Evolutionary conservation across 2,329 filamentous ascomycete genomes (phyloP).

Genomic region (Dactylellina cionopaga): DNA sequence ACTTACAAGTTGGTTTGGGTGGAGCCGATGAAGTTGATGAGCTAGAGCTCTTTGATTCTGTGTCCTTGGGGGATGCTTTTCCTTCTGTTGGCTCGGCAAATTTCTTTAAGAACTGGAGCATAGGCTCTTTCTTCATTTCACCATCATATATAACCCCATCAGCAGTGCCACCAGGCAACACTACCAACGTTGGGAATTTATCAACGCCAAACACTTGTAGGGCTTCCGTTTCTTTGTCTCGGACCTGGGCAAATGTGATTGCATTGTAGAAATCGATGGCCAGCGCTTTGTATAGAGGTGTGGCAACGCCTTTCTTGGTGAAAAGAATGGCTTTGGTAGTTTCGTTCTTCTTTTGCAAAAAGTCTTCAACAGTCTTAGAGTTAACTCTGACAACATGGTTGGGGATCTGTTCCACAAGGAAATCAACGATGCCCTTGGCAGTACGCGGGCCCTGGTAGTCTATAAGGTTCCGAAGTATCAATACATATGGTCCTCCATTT

Average conservation of each 20-base stretch:
- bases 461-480: conserved; percentile 40
- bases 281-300: conserved; percentile 80
- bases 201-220: conserved; percentile 79
- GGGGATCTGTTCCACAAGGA: conserved; percentile 85
- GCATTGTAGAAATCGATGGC: conserved; percentile 89
- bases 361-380: conserved; percentile 78
- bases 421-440: conserved; percentile 87
- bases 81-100: conserved; percentile 75
- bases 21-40: conserved; percentile 47
- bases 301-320: conserved; percentile 89
- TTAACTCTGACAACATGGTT: conserved; percentile 83
- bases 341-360: conserved; percentile 74
- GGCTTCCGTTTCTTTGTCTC: conserved; percentile 78
- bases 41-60: conserved; percentile 60
- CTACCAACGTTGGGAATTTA: conserved; percentile 81
- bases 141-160: conserved; percentile 80
- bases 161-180: conserved; percentile 76
- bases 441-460: conserved; percentile 87
- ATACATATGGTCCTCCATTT: background rate
- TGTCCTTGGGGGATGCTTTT: conserved; percentile 62
- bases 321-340: conserved; percentile 88
- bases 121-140: conserved; percentile 82
- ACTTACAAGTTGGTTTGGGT: conserved; percentile 63
- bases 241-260: conserved; percentile 82
- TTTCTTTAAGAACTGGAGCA: conserved; percentile 84